Percentiles rank a stretch among this genome's conserved stretches.
Conservation (phyloP, 495 filamentous ascomycete genomes). For the Cladorrhinum samala region DNA sequence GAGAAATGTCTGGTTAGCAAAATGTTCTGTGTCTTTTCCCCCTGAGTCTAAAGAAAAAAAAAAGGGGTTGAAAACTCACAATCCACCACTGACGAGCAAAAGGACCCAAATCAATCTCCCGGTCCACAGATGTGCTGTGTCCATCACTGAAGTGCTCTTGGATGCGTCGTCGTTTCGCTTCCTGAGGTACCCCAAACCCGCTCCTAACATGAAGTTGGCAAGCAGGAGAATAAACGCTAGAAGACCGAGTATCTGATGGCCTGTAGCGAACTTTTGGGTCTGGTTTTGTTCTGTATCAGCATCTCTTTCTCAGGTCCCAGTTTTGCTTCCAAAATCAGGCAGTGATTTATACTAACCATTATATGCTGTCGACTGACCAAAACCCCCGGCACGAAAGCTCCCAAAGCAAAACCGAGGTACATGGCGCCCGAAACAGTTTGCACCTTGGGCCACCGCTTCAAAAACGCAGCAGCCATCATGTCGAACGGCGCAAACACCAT, state of each 20-base stretch:
- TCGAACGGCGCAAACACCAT: slow-evolving; percentile 51
- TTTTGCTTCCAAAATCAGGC: too few species aligned
- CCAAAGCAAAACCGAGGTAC: slow-evolving; percentile 36
- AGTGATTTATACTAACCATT: slow-evolving; percentile 29
- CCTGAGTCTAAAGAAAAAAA: too few species aligned
- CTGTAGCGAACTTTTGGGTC: slow-evolving; percentile 45
- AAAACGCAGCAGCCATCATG: slow-evolving; percentile 42
- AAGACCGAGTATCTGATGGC: slow-evolving; percentile 56
- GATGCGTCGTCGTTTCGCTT: slow-evolving; percentile 31
- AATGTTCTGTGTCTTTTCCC: neutral
- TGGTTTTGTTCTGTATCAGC: slow-evolving; percentile 10
- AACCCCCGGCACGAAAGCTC: slow-evolving; percentile 47
- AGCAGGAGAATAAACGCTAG: slow-evolving; percentile 43
- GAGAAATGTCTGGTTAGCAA: neutral
- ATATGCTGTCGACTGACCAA: slow-evolving; percentile 46
- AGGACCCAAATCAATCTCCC: slow-evolving; percentile 24
- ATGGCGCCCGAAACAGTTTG: slow-evolving; percentile 44
- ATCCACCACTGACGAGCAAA: slow-evolving; percentile 24
- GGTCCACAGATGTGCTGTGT: slow-evolving; percentile 17
- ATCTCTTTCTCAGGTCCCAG: neutral
- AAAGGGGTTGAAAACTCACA: too few species aligned
- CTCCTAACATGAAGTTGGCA: slow-evolving; percentile 43
- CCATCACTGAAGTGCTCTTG: slow-evolving; percentile 5
- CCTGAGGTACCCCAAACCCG: slow-evolving; percentile 44
- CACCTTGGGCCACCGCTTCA: slow-evolving; percentile 39